A percentile compares a stretch with the other conserved stretches of the same genome.
phyloP scores from a whole-genome alignment of 495 filamentous ascomycete genomes.

The Aspergillus biplanus region DNA sequence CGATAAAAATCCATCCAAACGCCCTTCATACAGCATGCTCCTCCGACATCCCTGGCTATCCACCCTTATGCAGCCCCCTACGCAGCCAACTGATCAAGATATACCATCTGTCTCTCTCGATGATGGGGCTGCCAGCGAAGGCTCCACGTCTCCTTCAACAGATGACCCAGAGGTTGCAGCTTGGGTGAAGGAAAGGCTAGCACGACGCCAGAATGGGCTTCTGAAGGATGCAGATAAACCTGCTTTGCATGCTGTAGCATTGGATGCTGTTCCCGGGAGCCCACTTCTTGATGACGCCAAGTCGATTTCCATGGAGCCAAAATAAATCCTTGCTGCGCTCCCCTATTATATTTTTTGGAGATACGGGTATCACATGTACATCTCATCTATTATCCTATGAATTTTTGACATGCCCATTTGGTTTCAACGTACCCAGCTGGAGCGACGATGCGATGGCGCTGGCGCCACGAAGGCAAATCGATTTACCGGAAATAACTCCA shows the following conservation, averaged over 20 bases:
- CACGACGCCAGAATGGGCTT: conserved; percentile 58
- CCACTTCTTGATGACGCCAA: conserved; percentile 37
- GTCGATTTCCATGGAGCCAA: conserved; percentile 9
- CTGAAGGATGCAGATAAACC: conserved; percentile 58
- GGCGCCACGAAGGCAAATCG: conserved; percentile 17
- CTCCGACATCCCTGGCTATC: conserved; percentile 88
- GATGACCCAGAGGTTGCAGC: conserved; percentile 79
- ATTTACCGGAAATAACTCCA: not conserved
- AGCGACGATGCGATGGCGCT: conserved; percentile 19
- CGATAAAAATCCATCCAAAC: conserved; percentile 87
- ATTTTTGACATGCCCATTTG: conserved; percentile 16
- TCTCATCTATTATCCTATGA: not conserved
- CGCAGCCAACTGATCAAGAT: conserved; percentile 76
- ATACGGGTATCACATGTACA: conserved; percentile 12
- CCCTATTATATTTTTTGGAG: conserved; percentile 10
- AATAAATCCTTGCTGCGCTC: not conserved
- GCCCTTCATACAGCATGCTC: conserved; percentile 87
- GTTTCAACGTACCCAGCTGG: conserved; percentile 9
- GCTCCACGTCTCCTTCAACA: conserved; percentile 43
- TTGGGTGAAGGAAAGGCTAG: conserved; percentile 80
- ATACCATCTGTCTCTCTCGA: conserved; percentile 42
- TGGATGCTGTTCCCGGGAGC: conserved; percentile 60
- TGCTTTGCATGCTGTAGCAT: conserved; percentile 76
- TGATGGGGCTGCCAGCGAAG: conserved; percentile 42
- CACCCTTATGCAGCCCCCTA: conserved; percentile 77